Percentiles rank a stretch among this genome's conserved stretches.
Evolutionary conservation across 305 asterid genomes (phyloP).

Genomic region (Plantago coronopus): DNA sequence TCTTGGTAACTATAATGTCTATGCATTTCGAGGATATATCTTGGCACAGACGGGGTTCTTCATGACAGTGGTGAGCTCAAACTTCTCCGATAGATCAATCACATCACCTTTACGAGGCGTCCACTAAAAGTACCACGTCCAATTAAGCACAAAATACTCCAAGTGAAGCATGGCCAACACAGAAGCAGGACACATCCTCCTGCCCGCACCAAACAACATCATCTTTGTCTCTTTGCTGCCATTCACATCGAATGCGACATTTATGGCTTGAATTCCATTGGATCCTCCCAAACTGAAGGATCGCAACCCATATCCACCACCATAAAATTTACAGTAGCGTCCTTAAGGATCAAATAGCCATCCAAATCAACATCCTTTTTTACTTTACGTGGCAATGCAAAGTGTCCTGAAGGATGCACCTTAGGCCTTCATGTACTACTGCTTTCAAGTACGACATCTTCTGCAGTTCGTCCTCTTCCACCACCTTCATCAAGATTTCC

Average conservation of each 20-base stretch:
- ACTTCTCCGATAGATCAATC: constrained; percentile 49
- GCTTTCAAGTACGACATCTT: constrained; percentile 16
- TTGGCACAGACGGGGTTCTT: constrained; percentile 46
- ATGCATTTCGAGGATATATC: constrained; percentile 34
- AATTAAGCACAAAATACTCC: constrained; percentile 65
- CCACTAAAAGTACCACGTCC: constrained; percentile 51
- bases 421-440: constrained; percentile 2
- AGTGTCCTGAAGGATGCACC: constrained; percentile 81
- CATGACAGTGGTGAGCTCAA: constrained; percentile 51
- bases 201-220: constrained; percentile 78
- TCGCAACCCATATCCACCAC: constrained; percentile 82
- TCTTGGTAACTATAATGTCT: too few species aligned
- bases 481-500: background rate
- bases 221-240: constrained; percentile 64
- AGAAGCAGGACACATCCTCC: constrained; percentile 57
- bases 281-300: constrained; percentile 67
- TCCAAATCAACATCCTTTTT: constrained; percentile 45
- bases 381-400: constrained; percentile 56
- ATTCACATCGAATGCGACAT: constrained; percentile 59
- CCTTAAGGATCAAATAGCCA: constrained; percentile 45
- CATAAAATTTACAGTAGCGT: constrained; percentile 55
- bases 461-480: constrained; percentile 5
- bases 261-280: constrained; percentile 78
- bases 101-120: constrained; percentile 24
- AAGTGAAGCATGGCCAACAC: constrained; percentile 59